These are phyloP conservation scores for Talaromyces sp. DNA, from an alignment of 2,329 filamentous ascomycete species.

Conservation along the genomic window DNA sequence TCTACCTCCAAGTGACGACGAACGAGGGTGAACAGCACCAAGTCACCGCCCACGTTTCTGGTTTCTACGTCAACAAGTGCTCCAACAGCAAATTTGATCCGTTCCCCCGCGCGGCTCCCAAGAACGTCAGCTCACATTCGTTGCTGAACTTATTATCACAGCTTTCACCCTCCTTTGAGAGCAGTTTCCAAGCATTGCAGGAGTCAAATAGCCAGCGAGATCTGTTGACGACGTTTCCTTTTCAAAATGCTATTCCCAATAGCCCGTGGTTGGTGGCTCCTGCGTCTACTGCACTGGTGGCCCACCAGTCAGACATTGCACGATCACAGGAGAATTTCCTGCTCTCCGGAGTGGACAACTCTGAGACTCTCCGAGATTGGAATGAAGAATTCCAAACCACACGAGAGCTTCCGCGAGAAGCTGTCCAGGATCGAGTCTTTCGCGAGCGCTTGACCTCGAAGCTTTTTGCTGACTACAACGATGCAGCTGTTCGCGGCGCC, in stretches of 20 bases:
- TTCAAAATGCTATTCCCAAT: slow-evolving; percentile 88
- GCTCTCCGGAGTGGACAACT: slow-evolving; percentile 84
- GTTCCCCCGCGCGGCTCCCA: slow-evolving; percentile 69
- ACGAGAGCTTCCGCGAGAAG: slow-evolving; percentile 86
- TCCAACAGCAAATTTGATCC: slow-evolving; percentile 95
- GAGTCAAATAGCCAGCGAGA: slow-evolving; percentile 81
- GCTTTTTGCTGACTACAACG: slow-evolving; percentile 95
- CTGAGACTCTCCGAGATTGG: slow-evolving; percentile 93
- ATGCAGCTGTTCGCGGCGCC: slow-evolving; percentile 86
- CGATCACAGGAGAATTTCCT: slow-evolving; percentile 90
- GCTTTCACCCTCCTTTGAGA: slow-evolving; percentile 76
- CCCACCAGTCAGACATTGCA: slow-evolving; percentile 76
- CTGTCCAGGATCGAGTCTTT: slow-evolving; percentile 92
- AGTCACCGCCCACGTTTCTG: slow-evolving; percentile 86
- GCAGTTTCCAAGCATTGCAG: slow-evolving; percentile 70
- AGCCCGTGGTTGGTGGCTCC: slow-evolving; percentile 85
- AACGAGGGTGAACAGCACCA: slow-evolving; percentile 93
- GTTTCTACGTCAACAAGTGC: slow-evolving; percentile 96
- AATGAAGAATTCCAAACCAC: slow-evolving; percentile 99
- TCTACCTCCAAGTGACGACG: slow-evolving; percentile 84
- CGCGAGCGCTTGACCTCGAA: slow-evolving; percentile 90
- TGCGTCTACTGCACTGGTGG: slow-evolving; percentile 53
- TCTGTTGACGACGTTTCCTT: slow-evolving; percentile 85
- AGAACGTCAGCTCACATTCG: slow-evolving; percentile 75
- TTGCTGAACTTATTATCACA: slow-evolving; percentile 71